Conservation (phyloP, 2,329 filamentous ascomycete genomes). For the Fusarium drepaniforme region DNA sequence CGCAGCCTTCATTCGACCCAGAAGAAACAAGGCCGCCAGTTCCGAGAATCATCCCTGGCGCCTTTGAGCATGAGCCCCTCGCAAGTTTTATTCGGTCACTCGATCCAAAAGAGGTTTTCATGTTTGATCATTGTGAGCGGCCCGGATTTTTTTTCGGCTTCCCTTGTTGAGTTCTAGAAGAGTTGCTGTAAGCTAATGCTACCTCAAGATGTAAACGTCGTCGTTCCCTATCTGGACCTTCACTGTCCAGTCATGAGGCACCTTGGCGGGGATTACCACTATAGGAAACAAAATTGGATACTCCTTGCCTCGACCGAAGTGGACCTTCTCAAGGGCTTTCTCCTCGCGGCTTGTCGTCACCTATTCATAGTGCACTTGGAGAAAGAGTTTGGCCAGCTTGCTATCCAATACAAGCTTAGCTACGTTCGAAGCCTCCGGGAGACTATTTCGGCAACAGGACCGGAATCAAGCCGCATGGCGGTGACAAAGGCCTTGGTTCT, state of each 20-base stretch:
- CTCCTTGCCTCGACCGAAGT: slow-evolving; percentile 15
- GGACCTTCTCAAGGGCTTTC: slow-evolving; percentile 22
- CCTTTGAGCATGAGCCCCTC: slow-evolving; percentile 26
- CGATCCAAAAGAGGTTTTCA: slow-evolving; percentile 7
- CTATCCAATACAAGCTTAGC: slow-evolving; percentile 24
- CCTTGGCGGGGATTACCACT: neutral
- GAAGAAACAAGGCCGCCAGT: neutral
- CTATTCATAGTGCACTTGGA: slow-evolving; percentile 3
- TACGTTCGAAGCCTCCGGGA: slow-evolving; percentile 12
- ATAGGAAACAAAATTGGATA: slow-evolving; percentile 19
- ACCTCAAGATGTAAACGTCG: slow-evolving; percentile 6
- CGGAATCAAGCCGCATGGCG: neutral
- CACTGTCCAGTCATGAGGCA: slow-evolving; percentile 20
- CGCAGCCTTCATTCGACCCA: neutral
- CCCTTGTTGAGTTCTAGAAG: neutral
- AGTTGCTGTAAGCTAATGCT: neutral
- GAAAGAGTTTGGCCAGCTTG: slow-evolving; percentile 7
- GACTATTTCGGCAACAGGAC: neutral
- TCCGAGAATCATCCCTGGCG: neutral
- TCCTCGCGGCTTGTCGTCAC: slow-evolving; percentile 21
- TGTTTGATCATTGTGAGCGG: slow-evolving; percentile 27
- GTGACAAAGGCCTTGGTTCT: slow-evolving; percentile 21
- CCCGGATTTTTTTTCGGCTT: too few species aligned
- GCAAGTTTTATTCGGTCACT: slow-evolving; percentile 25
- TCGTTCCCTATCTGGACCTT: slow-evolving; percentile 12